Conservation (phyloP, 345 rosid species). For the Erysimum cheiranthoides region DNA sequence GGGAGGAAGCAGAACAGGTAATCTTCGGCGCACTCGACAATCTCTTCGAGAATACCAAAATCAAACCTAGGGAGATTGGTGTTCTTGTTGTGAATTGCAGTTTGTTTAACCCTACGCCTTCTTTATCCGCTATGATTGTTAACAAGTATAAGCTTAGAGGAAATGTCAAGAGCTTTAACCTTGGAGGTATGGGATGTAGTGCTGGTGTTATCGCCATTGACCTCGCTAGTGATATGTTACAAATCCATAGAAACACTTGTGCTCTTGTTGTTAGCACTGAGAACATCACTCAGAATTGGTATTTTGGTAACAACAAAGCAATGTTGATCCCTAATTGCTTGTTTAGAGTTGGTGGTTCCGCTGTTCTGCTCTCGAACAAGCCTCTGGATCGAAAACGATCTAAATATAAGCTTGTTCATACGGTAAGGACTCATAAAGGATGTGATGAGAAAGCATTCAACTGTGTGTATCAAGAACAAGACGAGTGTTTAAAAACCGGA, state of each 20-base stretch:
- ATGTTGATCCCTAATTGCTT: slow-evolving; percentile 91
- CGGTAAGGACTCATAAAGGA: slow-evolving; percentile 82
- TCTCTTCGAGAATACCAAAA: slow-evolving; percentile 68
- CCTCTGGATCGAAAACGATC: slow-evolving; percentile 58
- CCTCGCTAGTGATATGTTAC: slow-evolving; percentile 47
- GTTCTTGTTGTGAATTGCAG: slow-evolving; percentile 48
- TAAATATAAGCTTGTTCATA: slow-evolving; percentile 81
- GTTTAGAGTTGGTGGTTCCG: slow-evolving; percentile 90
- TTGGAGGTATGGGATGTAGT: slow-evolving; percentile 49
- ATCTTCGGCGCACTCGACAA: slow-evolving; percentile 81
- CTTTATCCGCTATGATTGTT: slow-evolving; percentile 46
- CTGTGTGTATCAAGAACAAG: slow-evolving; percentile 87
- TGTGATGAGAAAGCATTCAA: slow-evolving; percentile 81
- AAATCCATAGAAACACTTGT: slow-evolving; percentile 50
- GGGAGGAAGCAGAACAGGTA: slow-evolving; percentile 92
- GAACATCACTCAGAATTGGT: slow-evolving; percentile 92
- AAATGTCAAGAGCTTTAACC: slow-evolving; percentile 42
- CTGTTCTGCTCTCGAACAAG: slow-evolving; percentile 70
- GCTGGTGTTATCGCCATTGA: slow-evolving; percentile 47
- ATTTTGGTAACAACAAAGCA: slow-evolving; percentile 84
- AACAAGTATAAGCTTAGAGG: slow-evolving; percentile 45
- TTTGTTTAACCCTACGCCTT: slow-evolving; percentile 46
- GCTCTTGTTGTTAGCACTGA: slow-evolving; percentile 94
- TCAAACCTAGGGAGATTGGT: slow-evolving; percentile 76
- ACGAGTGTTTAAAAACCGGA: slow-evolving; percentile 73